Conservation (phyloP, 768 basidiomycete genomes). For the Suillus luteus region DNA sequence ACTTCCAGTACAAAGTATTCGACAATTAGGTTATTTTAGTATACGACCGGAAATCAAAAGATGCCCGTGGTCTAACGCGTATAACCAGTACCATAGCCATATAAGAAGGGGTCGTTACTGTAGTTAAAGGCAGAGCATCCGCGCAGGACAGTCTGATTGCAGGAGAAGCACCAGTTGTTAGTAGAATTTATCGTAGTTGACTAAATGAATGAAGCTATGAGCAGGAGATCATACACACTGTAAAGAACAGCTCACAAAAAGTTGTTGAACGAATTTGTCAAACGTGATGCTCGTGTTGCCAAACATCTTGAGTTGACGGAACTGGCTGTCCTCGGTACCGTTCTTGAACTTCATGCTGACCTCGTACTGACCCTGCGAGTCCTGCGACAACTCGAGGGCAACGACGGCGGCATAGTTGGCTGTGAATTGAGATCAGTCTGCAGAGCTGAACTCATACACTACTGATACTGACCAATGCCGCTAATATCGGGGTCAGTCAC, state of each 20-base stretch:
- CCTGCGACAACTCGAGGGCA: slow-evolving; percentile 67
- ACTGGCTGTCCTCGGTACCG: slow-evolving; percentile 56
- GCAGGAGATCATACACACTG: not conserved
- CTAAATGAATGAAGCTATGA: slow-evolving; percentile 13
- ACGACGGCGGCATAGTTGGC: slow-evolving; percentile 74
- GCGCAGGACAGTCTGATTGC: slow-evolving; percentile 35
- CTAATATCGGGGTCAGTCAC: slow-evolving; percentile 58
- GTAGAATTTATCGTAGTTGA: slow-evolving; percentile 33
- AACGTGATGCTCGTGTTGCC: slow-evolving; percentile 37
- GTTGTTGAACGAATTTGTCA: slow-evolving; percentile 18
- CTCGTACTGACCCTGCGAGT: slow-evolving; percentile 64
- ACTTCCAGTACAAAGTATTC: not conserved
- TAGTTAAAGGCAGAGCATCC: slow-evolving; percentile 35
- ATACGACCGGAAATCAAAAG: not conserved
- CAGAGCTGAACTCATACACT: not conserved
- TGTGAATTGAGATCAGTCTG: slow-evolving; percentile 27
- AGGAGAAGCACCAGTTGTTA: slow-evolving; percentile 35
- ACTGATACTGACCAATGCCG: slow-evolving; percentile 59
- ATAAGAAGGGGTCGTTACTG: slow-evolving; percentile 30
- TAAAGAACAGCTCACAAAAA: slow-evolving; percentile 20
- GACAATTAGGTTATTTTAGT: not conserved
- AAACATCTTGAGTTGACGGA: slow-evolving; percentile 69
- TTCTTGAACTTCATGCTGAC: slow-evolving; percentile 86
- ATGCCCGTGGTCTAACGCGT: not conserved
- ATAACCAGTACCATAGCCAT: slow-evolving; percentile 5